These are phyloP conservation scores for Hyphopichia khmerensis DNA, from an alignment of 1,139 yeast genomes.

Conservation along the genomic window DNA sequence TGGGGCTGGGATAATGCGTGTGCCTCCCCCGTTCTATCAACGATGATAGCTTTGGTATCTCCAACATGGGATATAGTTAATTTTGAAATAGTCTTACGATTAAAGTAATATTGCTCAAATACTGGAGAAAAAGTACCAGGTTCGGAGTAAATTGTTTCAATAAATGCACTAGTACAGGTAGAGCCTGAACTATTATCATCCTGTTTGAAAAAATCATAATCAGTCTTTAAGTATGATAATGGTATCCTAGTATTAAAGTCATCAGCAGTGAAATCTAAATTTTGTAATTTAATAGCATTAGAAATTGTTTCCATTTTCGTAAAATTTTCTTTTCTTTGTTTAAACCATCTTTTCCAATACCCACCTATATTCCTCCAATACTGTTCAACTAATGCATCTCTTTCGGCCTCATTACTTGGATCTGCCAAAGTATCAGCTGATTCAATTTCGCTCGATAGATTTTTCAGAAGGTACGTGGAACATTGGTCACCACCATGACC, in stretches of 20 bases:
- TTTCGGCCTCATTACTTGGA: slow-evolving; percentile 19
- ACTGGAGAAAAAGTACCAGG: slow-evolving; percentile 28
- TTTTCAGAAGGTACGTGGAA: slow-evolving; percentile 53
- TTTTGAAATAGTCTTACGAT: slow-evolving; percentile 64
- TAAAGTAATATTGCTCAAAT: slow-evolving; percentile 61
- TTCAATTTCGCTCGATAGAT: slow-evolving; percentile 61
- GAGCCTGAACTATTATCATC: slow-evolving; percentile 60
- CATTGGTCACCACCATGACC: slow-evolving; percentile 93
- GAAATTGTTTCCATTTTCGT: slow-evolving; percentile 39
- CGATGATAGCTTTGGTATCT: slow-evolving; percentile 84
- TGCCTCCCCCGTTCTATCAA: slow-evolving; percentile 75
- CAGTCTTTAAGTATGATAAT: slow-evolving; percentile 61
- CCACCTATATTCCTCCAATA: slow-evolving; percentile 70
- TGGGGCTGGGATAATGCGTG: slow-evolving; percentile 77
- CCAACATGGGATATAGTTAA: slow-evolving; percentile 90
- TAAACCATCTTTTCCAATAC: slow-evolving; percentile 82
- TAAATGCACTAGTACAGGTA: slow-evolving; percentile 75
- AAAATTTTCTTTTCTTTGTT: slow-evolving; percentile 45
- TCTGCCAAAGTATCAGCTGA: slow-evolving; percentile 19
- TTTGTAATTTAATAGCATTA: slow-evolving; percentile 17
- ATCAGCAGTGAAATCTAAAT: slow-evolving; percentile 24
- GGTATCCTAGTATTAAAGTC: slow-evolving; percentile 63
- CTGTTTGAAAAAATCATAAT: slow-evolving; percentile 42
- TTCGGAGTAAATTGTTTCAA: slow-evolving; percentile 53
- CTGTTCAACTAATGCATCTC: slow-evolving; percentile 42